Evolutionary conservation across 1,284 basidiomycete genomes (phyloP), one percentile per base, ranked within the genome.

Genomic region (Meripilus lineatus): DNA sequence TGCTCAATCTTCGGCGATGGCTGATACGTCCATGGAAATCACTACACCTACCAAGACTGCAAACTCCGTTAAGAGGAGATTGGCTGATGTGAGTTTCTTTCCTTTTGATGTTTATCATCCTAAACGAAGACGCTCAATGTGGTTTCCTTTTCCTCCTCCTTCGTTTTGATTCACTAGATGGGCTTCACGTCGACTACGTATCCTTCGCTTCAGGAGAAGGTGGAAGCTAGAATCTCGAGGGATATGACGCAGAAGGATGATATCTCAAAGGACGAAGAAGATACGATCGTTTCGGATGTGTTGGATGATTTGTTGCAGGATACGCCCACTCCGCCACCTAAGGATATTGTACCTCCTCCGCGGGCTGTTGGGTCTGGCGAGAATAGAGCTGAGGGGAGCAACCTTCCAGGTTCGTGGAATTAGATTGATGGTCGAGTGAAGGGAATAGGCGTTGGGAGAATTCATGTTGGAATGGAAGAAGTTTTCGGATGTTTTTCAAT

Each of bases 161-260:
- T n/a, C n/a, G 28, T 32, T 36, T 30, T 30, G 38, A 24, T 39
- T 44, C 44, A 53, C 2, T 47, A 88, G 83, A 87, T 88, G 84
- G 84, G 85, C 11, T 84, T 88, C 55, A 77, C 75, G 11, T 67
- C 79, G 44, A 60, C 58, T 32, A 64, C 68, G 20, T 72, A 79
- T 57, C 78, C 83, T 17, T 67, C 66, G 32, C 59, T 87, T 49
- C 60, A 65, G 11, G 59, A 59, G 2, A 77, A 76, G 58, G 72
- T 87, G 45, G 71, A 66, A 56, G 64, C 69, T 4, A 72, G 73
- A 44, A 51, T 86, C 14, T 42, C 73, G 70, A 20, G 50, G 38
- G 42, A 54, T 30, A 46, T 60, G 33, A 52, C 49, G 42, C 75
- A 74, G 54, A 45, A 49, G 26, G 35, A 42, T n/a, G 55, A 84